Base-by-base conservation (phyloP, 441 rosid species). In the Bocquillonia castaneifolia region DNA sequence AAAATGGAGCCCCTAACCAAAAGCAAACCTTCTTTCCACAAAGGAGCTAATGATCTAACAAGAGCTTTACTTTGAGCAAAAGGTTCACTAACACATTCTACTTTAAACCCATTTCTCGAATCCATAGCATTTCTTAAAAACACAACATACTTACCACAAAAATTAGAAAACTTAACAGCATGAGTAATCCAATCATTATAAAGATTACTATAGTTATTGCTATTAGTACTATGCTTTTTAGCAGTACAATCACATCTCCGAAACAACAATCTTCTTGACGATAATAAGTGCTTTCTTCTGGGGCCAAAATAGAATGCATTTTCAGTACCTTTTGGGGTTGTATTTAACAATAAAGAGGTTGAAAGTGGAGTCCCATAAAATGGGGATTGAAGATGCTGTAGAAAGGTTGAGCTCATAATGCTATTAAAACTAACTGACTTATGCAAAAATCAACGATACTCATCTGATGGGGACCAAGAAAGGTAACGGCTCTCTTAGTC, bases 381-480 rank as follows among this genome's bases (percentile, higher is more conserved):
- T 59, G 86, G 82, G 81, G 78, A 76, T 34, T 80, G 78, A 55
- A 86, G 76, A 69, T 81, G 80, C 10, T n/a, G n/a, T n/a, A n/a
- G n/a, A n/a, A 50, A 50, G 13, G 26, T 22, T 28, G 76, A 66
- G 72, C 88, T 84, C 94, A 85, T 92, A 77, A 72, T 85, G 66
- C 13, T 68, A 66, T 77, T 25, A n/a, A n/a, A n/a, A n/a, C n/a
- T n/a, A n/a, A n/a, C n/a, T n/a, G n/a, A n/a, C n/a, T 36, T 53
- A 26, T 52, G 29, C 54, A 14, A n/a, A 66, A 57, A 22, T 52
- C 25, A 9, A 50, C 8, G 12, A 50, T 47, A 64, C 75, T 84
- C 95, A 83, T 83, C 76, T 76, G 82, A 68, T 69, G 89, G 94
- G 92, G 96, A 89, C 97, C 89, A 85, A 87, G 94, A 82, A 83